These are phyloP conservation scores for Myxozyma nipponensis DNA, from an alignment of 805 yeast genomes.

Conservation along the genomic window DNA sequence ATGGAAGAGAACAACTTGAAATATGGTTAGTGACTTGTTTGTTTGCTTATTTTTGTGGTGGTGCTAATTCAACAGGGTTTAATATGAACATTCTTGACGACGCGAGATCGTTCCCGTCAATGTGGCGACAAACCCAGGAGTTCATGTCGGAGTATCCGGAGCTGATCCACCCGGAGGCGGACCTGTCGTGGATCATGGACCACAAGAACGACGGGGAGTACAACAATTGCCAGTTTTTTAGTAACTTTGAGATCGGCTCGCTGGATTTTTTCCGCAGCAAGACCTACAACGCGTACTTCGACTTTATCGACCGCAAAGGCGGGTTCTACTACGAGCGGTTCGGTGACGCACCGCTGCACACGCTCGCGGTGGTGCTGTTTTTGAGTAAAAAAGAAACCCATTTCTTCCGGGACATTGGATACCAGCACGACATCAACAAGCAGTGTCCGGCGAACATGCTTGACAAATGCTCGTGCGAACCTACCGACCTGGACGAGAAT, in stretches of 20 bases:
- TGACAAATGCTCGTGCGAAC: conserved; percentile 28
- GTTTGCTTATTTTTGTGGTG: neutral
- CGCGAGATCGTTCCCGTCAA: conserved; percentile 43
- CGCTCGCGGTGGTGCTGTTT: conserved; percentile 58
- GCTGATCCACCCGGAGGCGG: conserved; percentile 52
- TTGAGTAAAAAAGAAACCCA: conserved; percentile 51
- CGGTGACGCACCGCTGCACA: conserved; percentile 76
- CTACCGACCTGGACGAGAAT: conserved; percentile 25
- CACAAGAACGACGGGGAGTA: conserved; percentile 61
- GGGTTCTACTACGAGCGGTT: conserved; percentile 73
- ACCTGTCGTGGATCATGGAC: conserved; percentile 36
- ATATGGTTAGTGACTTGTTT: conserved; percentile 46
- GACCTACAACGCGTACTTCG: conserved; percentile 53
- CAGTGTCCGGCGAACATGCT: conserved; percentile 23
- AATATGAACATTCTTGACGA: conserved; percentile 29
- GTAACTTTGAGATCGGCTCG: conserved; percentile 64
- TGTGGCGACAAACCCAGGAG: conserved; percentile 55
- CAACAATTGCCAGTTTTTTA: conserved; percentile 79
- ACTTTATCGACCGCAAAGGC: conserved; percentile 55
- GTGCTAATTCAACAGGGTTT: conserved; percentile 9
- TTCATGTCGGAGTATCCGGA: conserved; percentile 48
- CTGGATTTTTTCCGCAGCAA: conserved; percentile 56
- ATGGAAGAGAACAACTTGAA: conserved; percentile 71
- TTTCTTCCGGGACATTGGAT: conserved; percentile 58
- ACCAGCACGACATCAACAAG: conserved; percentile 43